phyloP scores from a whole-genome alignment of 768 basidiomycete species.

The Fomitopsis serialis region DNA sequence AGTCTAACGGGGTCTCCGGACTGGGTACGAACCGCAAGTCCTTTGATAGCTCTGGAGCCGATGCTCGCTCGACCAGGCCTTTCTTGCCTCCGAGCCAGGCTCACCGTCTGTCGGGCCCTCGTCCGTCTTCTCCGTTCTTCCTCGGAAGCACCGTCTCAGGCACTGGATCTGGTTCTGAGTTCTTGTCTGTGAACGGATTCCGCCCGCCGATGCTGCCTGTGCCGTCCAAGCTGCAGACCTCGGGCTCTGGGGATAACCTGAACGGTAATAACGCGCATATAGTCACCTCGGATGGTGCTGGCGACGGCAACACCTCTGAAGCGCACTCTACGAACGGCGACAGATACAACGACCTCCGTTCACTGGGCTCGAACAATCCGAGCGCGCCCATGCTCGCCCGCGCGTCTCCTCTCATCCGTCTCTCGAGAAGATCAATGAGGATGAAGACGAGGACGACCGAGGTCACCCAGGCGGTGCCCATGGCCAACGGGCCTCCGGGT shows the following conservation, averaged over 20 bases:
- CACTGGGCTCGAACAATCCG: neutral
- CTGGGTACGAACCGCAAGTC: conserved; percentile 7
- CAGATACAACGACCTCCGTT: conserved; percentile 1
- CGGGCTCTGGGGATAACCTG: conserved; percentile 10
- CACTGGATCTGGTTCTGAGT: neutral
- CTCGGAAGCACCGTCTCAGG: too few relatives aligned
- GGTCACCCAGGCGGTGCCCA: too few relatives aligned
- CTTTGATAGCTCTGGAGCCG: conserved; percentile 7
- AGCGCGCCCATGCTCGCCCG: neutral
- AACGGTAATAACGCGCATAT: conserved; percentile 21
- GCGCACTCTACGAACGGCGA: neutral
- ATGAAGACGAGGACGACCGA: conserved; percentile 11
- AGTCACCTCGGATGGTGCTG: conserved; percentile 3
- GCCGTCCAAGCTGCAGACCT: conserved; percentile 1
- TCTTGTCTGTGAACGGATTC: conserved; percentile 5
- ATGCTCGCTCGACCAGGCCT: conserved; percentile 9
- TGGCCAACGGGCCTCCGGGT: too few relatives aligned
- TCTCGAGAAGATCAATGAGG: conserved; percentile 17
- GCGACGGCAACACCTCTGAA: neutral
- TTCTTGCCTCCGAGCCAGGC: conserved; percentile 5
- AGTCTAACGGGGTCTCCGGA: neutral
- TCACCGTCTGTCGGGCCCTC: conserved; percentile 4
- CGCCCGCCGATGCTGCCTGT: conserved; percentile 6
- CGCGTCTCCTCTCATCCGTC: conserved; percentile 13
- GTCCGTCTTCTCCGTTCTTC: conserved; percentile 17